phyloP scores from a whole-genome alignment of 2,329 filamentous ascomycete genomes.

The Pestalotiopsis sp. region DNA sequence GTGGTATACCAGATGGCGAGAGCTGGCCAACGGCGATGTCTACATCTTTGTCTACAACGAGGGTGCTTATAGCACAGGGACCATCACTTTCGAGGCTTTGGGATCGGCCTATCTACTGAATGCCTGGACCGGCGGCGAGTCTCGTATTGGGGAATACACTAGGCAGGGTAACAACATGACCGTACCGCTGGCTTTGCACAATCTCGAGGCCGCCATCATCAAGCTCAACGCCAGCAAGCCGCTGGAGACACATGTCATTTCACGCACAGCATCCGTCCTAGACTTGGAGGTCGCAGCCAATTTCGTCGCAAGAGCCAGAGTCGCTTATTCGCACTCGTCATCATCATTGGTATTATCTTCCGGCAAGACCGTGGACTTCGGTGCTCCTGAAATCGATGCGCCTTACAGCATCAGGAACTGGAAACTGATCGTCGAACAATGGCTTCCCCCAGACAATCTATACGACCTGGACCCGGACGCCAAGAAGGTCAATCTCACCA shows the following conservation, averaged over 20 bases:
- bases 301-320: not conserved
- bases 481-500: not conserved
- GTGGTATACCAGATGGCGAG: constrained; percentile 1
- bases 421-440: not conserved
- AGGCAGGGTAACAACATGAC: no score
- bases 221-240: not conserved
- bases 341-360: not conserved
- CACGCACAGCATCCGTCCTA: not conserved
- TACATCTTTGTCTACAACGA: constrained; percentile 2
- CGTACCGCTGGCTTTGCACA: not conserved
- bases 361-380: not conserved
- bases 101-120: not conserved
- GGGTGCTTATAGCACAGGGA: not conserved
- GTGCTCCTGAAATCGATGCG: not conserved
- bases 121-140: not conserved
- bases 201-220: not conserved
- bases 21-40: not conserved
- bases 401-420: not conserved
- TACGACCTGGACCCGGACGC: not conserved
- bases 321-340: not conserved
- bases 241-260: not conserved
- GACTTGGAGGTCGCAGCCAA: not conserved
- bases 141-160: not conserved
- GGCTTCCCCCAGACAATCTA: not conserved
- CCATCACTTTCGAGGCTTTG: not conserved